phyloP scores from a whole-genome alignment of 345 rosid species.

The Diplotaxis tenuifolia region DNA sequence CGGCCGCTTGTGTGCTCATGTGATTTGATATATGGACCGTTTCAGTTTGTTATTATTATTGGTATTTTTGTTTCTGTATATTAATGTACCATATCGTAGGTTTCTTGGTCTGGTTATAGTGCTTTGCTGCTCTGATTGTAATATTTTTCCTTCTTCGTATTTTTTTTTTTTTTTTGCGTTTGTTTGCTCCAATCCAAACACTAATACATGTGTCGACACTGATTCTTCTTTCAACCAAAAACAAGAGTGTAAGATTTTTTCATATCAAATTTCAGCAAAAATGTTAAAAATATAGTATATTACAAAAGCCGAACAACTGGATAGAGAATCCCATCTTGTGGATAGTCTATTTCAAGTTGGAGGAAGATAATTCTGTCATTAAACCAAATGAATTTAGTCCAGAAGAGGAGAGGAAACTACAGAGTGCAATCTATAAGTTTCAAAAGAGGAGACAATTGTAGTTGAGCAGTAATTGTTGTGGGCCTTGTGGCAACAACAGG shows the following conservation, averaged over 20 bases:
- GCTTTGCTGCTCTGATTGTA: not conserved
- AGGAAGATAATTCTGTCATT: not conserved
- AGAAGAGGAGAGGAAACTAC: not conserved
- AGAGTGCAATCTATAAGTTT: not conserved
- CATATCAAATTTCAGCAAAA: not conserved
- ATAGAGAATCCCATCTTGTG: not conserved
- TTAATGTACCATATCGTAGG: not conserved
- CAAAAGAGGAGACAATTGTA: not conserved
- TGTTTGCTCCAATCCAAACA: not conserved
- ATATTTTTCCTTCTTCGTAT: not conserved
- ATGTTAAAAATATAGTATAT: not conserved
- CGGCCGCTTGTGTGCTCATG: slow-evolving; percentile 76
- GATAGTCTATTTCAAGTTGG: not conserved
- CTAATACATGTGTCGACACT: not conserved
- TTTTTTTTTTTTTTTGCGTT: not conserved
- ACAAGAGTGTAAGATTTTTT: not conserved
- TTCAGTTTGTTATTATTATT: too few relatives aligned
- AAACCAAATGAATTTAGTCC: not conserved
- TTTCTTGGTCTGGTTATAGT: not conserved
- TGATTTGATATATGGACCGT: slow-evolving; percentile 30
- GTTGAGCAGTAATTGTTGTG: not conserved
- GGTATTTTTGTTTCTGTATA: too few relatives aligned
- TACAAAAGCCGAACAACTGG: not conserved
- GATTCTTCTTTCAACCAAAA: not conserved
- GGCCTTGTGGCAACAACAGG: not conserved